Evolutionary conservation across 768 basidiomycete species (phyloP).

Genomic region (Boletellus sp.): DNA sequence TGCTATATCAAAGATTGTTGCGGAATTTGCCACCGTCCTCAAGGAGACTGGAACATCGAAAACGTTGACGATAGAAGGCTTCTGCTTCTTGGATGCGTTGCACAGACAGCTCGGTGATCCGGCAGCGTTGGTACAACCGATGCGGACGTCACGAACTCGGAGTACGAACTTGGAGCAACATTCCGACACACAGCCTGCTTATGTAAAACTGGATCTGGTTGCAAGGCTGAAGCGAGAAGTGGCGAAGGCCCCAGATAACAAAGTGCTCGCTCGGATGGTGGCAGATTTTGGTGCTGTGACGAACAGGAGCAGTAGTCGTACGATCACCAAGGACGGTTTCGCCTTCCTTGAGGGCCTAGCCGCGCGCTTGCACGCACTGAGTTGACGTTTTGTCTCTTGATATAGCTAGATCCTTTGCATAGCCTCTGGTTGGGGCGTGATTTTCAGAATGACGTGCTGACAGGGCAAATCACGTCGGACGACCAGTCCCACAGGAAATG

Average conservation of each 20-base stretch:
- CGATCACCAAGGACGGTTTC: constrained; percentile 76
- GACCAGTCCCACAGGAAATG: no score
- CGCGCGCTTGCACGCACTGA: constrained; percentile 41
- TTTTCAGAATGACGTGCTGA: background rate
- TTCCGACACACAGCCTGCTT: constrained; percentile 42
- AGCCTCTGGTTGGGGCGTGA: background rate
- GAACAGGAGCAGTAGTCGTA: constrained; percentile 63
- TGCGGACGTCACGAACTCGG: constrained; percentile 44
- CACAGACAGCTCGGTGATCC: constrained; percentile 71
- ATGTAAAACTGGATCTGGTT: constrained; percentile 58
- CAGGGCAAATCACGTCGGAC: no score
- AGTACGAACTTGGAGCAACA: constrained; percentile 38
- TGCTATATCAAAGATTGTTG: constrained; percentile 50
- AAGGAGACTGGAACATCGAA: constrained; percentile 59
- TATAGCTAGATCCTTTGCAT: background rate
- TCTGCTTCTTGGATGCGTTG: constrained; percentile 64
- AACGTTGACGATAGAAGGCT: constrained; percentile 67
- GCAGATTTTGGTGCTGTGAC: constrained; percentile 69
- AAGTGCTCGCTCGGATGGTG: constrained; percentile 59
- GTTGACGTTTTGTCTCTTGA: background rate
- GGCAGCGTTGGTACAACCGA: constrained; percentile 51
- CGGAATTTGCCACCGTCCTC: constrained; percentile 59
- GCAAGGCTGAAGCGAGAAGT: constrained; percentile 57
- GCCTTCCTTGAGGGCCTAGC: constrained; percentile 63
- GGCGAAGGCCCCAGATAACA: constrained; percentile 45